Conservation (phyloP, 352 stramenopile species). For the Phytophthora pistaciae region DNA sequence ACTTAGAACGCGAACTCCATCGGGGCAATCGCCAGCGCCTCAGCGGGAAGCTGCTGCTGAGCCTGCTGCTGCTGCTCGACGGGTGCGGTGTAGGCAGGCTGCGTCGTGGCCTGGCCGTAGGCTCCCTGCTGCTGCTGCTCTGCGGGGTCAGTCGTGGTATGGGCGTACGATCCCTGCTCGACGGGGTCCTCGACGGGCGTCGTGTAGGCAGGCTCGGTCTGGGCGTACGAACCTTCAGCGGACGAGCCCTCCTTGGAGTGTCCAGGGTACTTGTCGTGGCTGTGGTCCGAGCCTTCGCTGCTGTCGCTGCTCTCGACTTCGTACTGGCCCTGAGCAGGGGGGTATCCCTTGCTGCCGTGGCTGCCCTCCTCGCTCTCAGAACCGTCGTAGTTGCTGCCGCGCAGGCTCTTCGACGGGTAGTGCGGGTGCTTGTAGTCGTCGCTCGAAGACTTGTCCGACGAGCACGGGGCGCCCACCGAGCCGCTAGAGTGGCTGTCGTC, state of each 20-base stretch:
- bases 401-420: slow-evolving; percentile 28
- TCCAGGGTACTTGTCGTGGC: background rate
- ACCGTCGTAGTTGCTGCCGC: slow-evolving; percentile 24
- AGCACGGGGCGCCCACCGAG: slow-evolving; percentile 15
- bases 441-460: slow-evolving; percentile 16
- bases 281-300: slow-evolving; percentile 3
- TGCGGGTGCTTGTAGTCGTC: slow-evolving; percentile 6
- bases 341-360: slow-evolving; percentile 3
- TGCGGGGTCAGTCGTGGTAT: background rate
- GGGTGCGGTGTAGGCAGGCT: slow-evolving; percentile 7
- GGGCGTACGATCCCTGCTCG: background rate
- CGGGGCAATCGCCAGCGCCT: background rate
- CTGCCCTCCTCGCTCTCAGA: slow-evolving; percentile 6
- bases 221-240: background rate
- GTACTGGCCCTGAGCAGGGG: slow-evolving; percentile 14
- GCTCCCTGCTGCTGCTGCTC: background rate
- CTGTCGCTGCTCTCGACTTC: slow-evolving; percentile 3
- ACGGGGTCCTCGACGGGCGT: background rate
- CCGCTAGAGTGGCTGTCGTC: slow-evolving; percentile 6
- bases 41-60: background rate
- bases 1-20: slow-evolving; percentile 16
- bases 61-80: background rate
- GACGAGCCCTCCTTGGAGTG: background rate
- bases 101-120: background rate
- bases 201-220: slow-evolving; percentile 6